These are phyloP conservation scores for Xylariales sp. DNA, from an alignment of 2,329 filamentous ascomycete species.

Conservation along the genomic window DNA sequence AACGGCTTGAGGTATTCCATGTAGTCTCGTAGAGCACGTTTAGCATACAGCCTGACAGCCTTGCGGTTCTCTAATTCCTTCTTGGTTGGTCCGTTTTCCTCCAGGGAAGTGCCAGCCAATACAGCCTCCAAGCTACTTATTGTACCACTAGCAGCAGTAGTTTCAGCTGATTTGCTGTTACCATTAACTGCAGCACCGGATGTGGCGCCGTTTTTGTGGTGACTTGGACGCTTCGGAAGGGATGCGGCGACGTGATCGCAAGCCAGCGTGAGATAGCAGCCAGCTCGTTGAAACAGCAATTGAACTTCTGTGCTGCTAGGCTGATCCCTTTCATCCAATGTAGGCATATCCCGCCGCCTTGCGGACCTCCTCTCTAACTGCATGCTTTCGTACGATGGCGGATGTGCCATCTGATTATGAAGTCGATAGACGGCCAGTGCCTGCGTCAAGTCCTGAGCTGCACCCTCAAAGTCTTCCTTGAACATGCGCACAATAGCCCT, in stretches of 20 bases:
- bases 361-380: constrained; percentile 39
- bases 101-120: too few relatives aligned
- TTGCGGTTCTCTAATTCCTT: constrained; percentile 55
- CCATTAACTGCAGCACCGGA: neutral
- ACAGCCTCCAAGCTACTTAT: too few relatives aligned
- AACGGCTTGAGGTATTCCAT: constrained; percentile 67
- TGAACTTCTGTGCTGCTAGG: constrained; percentile 73
- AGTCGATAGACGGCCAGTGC: constrained; percentile 55
- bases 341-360: constrained; percentile 24
- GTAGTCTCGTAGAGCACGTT: constrained; percentile 72
- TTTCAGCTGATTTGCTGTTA: neutral
- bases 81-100: constrained; percentile 13
- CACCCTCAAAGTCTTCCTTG: constrained; percentile 68
- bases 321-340: constrained; percentile 44
- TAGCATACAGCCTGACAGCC: constrained; percentile 68
- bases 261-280: constrained; percentile 67
- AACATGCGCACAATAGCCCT: constrained; percentile 71
- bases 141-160: constrained; percentile 7
- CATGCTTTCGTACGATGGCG: constrained; percentile 39
- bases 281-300: constrained; percentile 70
- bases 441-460: constrained; percentile 64
- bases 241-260: constrained; percentile 59
- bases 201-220: constrained; percentile 14
- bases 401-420: constrained; percentile 45
- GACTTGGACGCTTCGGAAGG: constrained; percentile 27